Evolutionary conservation across 495 filamentous ascomycete species (phyloP), one percentile per base, ranked within the genome.

Genomic region (Aspergillus sclerotioniger): DNA sequence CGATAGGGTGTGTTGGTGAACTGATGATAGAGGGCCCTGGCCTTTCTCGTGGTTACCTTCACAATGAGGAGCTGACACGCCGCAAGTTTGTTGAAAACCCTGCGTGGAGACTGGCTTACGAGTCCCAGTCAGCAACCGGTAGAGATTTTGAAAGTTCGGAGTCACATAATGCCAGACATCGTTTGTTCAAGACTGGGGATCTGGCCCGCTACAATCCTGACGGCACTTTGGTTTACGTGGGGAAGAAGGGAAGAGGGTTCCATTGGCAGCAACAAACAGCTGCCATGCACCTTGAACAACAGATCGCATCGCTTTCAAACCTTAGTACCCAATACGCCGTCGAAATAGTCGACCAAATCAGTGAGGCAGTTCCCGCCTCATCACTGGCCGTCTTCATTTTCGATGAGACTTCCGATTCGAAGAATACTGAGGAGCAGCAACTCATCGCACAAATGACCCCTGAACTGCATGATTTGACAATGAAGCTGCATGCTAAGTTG

Each of bases 1-100:
- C 84, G 0, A 66, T 87, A 9, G 86, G 86, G 16, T 69, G 71
- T 6, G 68, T 84, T 35, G 87, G 87, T 39, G 87, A 89, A 63
- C 62, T 88, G 17, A 61, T 82, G 3, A 72, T 90, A n/a, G 84
- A 87, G 70, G 85, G 85, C 0, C 80, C 84, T 0, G 69, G 80
- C 20, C 66, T 87, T 10, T 78, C 73, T 7, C 62, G 70, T 0
- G 76, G 76, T 0, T 87, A 87, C 56, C 65, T 87, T 8, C 70
- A 79, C 10, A 41, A 71, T 16, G 66, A 70, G 5, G 70, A 68
- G 12, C 69, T 68, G 52, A 81, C 75, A 0, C 63, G 59, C 13
- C 49, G 66, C 3, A 69, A 64, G 0, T 86, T 85, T 53, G 79
- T 87, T 44, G 63, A 76, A 21, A 63, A 76, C 21, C 81, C 81